Base-by-base conservation (phyloP, 305 asterid species). In the Nicotiana rustica region DNA sequence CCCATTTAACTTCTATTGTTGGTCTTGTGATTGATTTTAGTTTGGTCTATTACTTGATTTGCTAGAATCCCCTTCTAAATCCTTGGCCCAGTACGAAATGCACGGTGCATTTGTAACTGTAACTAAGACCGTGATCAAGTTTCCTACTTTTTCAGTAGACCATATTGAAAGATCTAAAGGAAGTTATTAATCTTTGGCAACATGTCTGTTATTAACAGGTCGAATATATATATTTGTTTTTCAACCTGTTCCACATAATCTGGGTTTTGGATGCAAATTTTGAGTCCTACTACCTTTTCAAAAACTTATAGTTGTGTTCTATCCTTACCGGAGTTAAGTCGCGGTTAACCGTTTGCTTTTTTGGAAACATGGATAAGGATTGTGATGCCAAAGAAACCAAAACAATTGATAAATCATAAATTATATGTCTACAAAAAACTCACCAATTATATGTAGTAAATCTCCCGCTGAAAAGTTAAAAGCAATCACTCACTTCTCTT, bases 41-140 rank as follows among this genome's bases (percentile, higher is more conserved):
- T 68, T 68, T 38, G 76, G 77, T 2, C n/a, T 36, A 18, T 36
- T 33, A n/a, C 77, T 68, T 10, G 33, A 10, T 69, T 81, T 47
- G 36, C 31, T 4, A 64, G 8, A 25, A 25, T 60, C 14, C 29
- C 78, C 60, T 44, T 10, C 36, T 2, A 70, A 60, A 41, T 70
- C 33, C 21, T 70, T 70, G 78, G 35, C 36, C 59, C 44, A 10
- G 69, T 64, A 25, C 7, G 78, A 70, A 19, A 38, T 18, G 33
- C 35, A 18, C 41, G 77, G 1, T 18, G 56, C 9, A 69, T 69
- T 69, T 38, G 56, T 36, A 17, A 38, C 57, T 69, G 33, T 2
- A 38, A 4, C 18, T 56, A 14, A 14, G 61, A 56, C 5, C 2
- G 6, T 14, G 61, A 15, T 56, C 7, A 55, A 33, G 35, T 55